A percentile compares a stretch with the other conserved stretches of the same genome.
These are phyloP conservation scores for Beauveria medogensis DNA, from an alignment of 2,329 filamentous ascomycete genomes.

Conservation along the genomic window DNA sequence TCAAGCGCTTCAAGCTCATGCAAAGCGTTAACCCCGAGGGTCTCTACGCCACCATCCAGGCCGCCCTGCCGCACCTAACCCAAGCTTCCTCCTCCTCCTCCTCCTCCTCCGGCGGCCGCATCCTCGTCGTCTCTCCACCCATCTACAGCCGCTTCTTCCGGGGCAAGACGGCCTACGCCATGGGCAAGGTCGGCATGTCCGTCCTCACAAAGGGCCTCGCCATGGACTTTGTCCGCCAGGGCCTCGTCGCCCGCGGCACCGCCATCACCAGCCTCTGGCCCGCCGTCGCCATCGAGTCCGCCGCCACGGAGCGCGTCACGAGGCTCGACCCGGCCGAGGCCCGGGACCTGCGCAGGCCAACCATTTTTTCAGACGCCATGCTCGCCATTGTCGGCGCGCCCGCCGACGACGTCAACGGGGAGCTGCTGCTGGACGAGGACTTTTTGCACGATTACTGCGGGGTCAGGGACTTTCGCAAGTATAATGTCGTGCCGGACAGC, in stretches of 20 bases:
- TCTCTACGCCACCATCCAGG: slow-evolving; percentile 64
- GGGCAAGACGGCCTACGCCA: slow-evolving; percentile 78
- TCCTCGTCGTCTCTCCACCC: slow-evolving; percentile 74
- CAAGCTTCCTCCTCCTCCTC: slow-evolving; percentile 18
- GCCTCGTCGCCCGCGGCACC: slow-evolving; percentile 48
- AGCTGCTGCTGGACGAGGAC: slow-evolving; percentile 70
- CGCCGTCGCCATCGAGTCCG: slow-evolving; percentile 66
- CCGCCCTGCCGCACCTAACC: slow-evolving; percentile 56
- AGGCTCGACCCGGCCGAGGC: slow-evolving; percentile 35
- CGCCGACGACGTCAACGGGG: slow-evolving; percentile 56
- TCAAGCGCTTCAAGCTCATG: slow-evolving; percentile 72
- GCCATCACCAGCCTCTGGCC: slow-evolving; percentile 80
- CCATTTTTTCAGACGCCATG: slow-evolving; percentile 74
- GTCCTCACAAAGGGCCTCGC: slow-evolving; percentile 73
- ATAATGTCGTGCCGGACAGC: slow-evolving; percentile 57
- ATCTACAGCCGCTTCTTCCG: slow-evolving; percentile 81
- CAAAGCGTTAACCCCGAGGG: slow-evolving; percentile 68
- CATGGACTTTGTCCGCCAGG: slow-evolving; percentile 69
- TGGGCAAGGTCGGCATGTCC: slow-evolving; percentile 73
- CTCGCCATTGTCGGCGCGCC: slow-evolving; percentile 60
- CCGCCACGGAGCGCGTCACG: slow-evolving; percentile 54
- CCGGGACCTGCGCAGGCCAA: slow-evolving; percentile 57
- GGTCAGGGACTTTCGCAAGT: slow-evolving; percentile 63
- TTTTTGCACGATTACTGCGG: slow-evolving; percentile 59
- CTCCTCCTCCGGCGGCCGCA: slow-evolving; percentile 44